These are phyloP conservation scores for Yamadazyma olivae DNA, from an alignment of 805 yeast genomes.

Conservation along the genomic window DNA sequence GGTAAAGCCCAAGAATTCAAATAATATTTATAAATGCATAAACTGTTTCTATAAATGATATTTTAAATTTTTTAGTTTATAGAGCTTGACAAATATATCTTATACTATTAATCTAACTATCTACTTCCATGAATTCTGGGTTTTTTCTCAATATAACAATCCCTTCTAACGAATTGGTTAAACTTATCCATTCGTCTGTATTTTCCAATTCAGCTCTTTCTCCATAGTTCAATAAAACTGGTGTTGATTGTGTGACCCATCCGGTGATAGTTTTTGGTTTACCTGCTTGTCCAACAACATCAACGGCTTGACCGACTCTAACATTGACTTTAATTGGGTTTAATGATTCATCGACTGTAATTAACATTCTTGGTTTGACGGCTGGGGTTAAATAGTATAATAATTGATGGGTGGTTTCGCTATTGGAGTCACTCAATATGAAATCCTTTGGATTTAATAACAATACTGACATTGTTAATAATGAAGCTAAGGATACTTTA, in stretches of 20 bases:
- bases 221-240: constrained; percentile 88
- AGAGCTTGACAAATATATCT: too few species aligned
- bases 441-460: constrained; percentile 83
- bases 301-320: constrained; percentile 98
- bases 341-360: constrained; percentile 88
- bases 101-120: constrained; percentile 18
- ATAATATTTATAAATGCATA: constrained; percentile 25
- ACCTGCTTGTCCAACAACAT: constrained; percentile 98
- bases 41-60: too few species aligned
- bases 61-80: too few species aligned
- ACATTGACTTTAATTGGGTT: constrained; percentile 94
- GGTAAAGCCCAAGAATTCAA: constrained; percentile 89
- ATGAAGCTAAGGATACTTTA: constrained; percentile 85
- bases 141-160: constrained; percentile 89
- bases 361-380: constrained; percentile 86
- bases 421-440: constrained; percentile 59
- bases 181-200: constrained; percentile 78
- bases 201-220: constrained; percentile 97
- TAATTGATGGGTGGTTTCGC: constrained; percentile 62
- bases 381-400: constrained; percentile 85
- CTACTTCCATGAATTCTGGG: constrained; percentile 74
- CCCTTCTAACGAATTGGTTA: constrained; percentile 84
- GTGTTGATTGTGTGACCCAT: constrained; percentile 98
- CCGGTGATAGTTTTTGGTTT: constrained; percentile 98
- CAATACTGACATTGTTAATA: constrained; percentile 80